Conservation (phyloP, 768 basidiomycete species). For the Xerocomus potaroensis region DNA sequence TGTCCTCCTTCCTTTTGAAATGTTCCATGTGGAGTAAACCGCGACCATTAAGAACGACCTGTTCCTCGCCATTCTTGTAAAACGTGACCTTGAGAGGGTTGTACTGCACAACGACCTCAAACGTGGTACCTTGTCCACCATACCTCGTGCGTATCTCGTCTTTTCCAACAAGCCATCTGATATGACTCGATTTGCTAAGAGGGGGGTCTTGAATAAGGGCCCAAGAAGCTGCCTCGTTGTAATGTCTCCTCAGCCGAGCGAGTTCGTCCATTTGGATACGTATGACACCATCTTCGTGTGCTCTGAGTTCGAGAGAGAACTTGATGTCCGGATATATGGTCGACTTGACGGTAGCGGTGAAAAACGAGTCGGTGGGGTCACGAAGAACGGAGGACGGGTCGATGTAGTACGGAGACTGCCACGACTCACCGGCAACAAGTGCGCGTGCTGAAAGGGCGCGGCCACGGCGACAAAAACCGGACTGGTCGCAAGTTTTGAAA, state of each 20-base stretch:
- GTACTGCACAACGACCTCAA: conserved; percentile 67
- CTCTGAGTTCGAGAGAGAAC: conserved; percentile 76
- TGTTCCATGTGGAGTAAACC: conserved; percentile 98
- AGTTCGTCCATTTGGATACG: conserved; percentile 93
- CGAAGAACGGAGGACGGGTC: conserved; percentile 50
- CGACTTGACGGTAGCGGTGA: conserved; percentile 75
- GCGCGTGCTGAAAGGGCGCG: conserved; percentile 79
- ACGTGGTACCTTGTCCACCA: conserved; percentile 55
- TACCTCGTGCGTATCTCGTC: conserved; percentile 61
- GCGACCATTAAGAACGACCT: conserved; percentile 85
- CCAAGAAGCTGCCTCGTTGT: conserved; percentile 92
- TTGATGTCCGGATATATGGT: conserved; percentile 79
- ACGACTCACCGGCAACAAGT: conserved; percentile 48
- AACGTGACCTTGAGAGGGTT: conserved; percentile 74
- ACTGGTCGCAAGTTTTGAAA: conserved; percentile 93
- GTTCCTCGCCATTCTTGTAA: conserved; percentile 68
- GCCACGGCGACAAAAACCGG: conserved; percentile 92
- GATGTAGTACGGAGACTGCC: conserved; percentile 87
- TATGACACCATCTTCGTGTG: conserved; percentile 85
- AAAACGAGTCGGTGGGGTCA: conserved; percentile 50
- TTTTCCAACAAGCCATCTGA: conserved; percentile 66
- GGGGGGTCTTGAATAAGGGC: conserved; percentile 72
- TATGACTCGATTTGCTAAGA: conserved; percentile 41
- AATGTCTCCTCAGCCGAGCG: conserved; percentile 71
- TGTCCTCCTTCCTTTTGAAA: conserved; percentile 64